Conservation (phyloP, 306 rosid species). For the Geum urbanum region DNA sequence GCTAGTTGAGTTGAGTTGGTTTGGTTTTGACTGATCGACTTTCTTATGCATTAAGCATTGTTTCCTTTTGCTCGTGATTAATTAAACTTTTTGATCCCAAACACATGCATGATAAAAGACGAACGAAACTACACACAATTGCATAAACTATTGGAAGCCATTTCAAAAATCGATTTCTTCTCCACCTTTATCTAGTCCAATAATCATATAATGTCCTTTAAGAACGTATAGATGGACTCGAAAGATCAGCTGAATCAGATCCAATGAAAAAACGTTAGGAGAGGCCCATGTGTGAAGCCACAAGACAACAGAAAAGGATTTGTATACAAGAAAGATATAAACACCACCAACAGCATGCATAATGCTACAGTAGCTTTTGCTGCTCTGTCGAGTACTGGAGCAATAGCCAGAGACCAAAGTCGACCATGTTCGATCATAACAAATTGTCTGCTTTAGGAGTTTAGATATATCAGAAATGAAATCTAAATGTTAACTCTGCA, state of each 20-base stretch:
- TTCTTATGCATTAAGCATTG: constrained; percentile 67
- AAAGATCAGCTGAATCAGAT: not conserved
- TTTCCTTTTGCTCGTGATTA: constrained; percentile 24
- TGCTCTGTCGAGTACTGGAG: not conserved
- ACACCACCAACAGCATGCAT: constrained; percentile 4
- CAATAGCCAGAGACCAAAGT: not conserved
- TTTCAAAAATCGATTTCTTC: not conserved
- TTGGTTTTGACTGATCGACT: constrained; percentile 23
- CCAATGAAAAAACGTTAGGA: not conserved
- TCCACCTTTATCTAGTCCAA: constrained; percentile 5
- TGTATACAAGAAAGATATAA: not conserved
- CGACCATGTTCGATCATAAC: not conserved
- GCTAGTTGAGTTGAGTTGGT: not conserved
- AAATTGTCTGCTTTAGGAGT: not conserved
- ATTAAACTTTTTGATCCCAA: constrained; percentile 21
- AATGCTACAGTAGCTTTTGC: not conserved
- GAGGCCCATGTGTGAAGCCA: constrained; percentile 18
- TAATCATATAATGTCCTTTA: not conserved
- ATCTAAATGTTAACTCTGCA: constrained; percentile 10
- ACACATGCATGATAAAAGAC: constrained; percentile 17
- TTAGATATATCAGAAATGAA: not conserved
- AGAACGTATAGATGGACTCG: not conserved
- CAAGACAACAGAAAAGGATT: constrained; percentile 2
- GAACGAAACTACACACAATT: not conserved
- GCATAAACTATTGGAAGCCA: constrained; percentile 1